phyloP scores from a whole-genome alignment of 495 filamentous ascomycete species.

The Podospora appendiculata region DNA sequence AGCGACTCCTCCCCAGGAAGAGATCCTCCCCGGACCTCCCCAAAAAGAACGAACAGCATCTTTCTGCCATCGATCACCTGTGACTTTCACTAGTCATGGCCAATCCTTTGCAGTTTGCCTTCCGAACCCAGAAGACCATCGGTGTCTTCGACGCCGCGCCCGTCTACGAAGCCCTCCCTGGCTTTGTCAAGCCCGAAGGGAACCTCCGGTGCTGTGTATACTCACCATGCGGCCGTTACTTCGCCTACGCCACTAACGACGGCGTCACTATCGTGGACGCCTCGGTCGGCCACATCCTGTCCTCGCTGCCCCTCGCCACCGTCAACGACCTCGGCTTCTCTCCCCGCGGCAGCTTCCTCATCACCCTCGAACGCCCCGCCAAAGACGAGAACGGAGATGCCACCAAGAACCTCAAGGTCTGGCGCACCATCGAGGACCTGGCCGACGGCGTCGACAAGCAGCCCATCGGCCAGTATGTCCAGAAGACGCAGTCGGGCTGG shows the following conservation, averaged over 20 bases:
- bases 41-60: slow-evolving; percentile 9
- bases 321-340: slow-evolving; percentile 95
- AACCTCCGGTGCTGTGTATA: slow-evolving; percentile 91
- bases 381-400: slow-evolving; percentile 93
- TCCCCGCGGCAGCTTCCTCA: slow-evolving; percentile 80
- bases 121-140: slow-evolving; percentile 92
- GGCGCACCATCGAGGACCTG: slow-evolving; percentile 62
- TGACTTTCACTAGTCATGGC: slow-evolving; percentile 88
- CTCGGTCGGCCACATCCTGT: slow-evolving; percentile 67
- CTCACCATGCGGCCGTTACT: slow-evolving; percentile 90
- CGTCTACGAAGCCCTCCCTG: slow-evolving; percentile 75
- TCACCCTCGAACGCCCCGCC: slow-evolving; percentile 89
- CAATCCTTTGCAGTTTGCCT: slow-evolving; percentile 82
- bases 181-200: slow-evolving; percentile 84
- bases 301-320: slow-evolving; percentile 65
- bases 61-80: slow-evolving; percentile 38
- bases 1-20: slow-evolving; percentile 1
- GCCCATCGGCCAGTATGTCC: slow-evolving; percentile 82
- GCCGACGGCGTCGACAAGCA: slow-evolving; percentile 51
- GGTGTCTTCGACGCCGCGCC: slow-evolving; percentile 86
- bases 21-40: slow-evolving; percentile 3
- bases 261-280: slow-evolving; percentile 79
- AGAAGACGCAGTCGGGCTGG: slow-evolving; percentile 93
- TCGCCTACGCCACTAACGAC: slow-evolving; percentile 88
- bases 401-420: slow-evolving; percentile 93